Evolutionary conservation across 2,329 filamentous ascomycete genomes (phyloP), one percentile per base, ranked within the genome.

Genomic region (Sordariomycetes sp.): DNA sequence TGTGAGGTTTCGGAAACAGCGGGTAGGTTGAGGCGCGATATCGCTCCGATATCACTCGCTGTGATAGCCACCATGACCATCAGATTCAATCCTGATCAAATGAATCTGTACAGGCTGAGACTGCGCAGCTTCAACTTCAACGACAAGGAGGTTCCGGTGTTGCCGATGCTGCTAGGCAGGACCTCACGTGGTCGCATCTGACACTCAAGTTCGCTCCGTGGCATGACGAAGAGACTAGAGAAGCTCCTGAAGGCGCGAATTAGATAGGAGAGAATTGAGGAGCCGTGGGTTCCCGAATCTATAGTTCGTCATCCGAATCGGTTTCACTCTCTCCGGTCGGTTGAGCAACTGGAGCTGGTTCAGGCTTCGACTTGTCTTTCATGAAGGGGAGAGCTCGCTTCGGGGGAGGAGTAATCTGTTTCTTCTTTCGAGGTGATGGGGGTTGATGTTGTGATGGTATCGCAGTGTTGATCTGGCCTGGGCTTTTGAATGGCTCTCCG

Each of bases 221-320:
- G n/a, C n/a, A n/a, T n/a, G n/a, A n/a, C n/a, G n/a, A n/a, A n/a
- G n/a, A n/a, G n/a, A n/a, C n/a, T n/a, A n/a, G n/a, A n/a, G n/a
- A n/a, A n/a, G n/a, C n/a, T n/a, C 28, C 8, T 8, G 18, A 31
- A 31, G n/a, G 15, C 8, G 9, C 15, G 27, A 30, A 8, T 30
- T 30, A 10, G 27, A 30, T 8, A 10, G 27, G 15, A 16, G 9
- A 10, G 27, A 30, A n/a, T 31, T 31, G 16, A 3, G 8, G 15
- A 9, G 8, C 17, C 10, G 12, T 8, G 8, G n/a, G 14, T 6
- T 23, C 4, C 11, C 7, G 8, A n/a, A 21, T 32, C 61, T 47
- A 75, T 37, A 75, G 43, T 46, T 76, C 72, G 44, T 75, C 71
- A 39, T 73, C 71, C 1, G 68, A 71, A n/a, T 68, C 68, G 0